Conservation (phyloP, 2,329 filamentous ascomycete species). For the Ophiocordyceps robertsii region DNA sequence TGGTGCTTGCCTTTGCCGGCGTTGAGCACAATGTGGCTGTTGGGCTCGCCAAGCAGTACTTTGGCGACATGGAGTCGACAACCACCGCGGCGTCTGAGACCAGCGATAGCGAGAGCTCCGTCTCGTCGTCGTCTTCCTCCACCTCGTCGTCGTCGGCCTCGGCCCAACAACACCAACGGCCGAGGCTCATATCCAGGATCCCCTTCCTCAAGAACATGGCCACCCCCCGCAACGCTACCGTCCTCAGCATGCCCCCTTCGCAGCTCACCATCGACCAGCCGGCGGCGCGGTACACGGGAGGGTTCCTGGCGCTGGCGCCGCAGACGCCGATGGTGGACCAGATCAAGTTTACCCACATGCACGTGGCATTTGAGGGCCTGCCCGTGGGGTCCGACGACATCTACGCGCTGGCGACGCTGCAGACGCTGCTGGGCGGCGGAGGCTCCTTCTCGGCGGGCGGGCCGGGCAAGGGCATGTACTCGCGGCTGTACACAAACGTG, state of each 20-base stretch:
- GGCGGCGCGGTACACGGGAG: conserved; percentile 80
- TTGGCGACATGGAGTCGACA: conserved; percentile 69
- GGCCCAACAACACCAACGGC: conserved; percentile 16
- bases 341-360: conserved; percentile 79
- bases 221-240: conserved; percentile 48
- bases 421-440: conserved; percentile 89
- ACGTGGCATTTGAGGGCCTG: conserved; percentile 89
- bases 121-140: conserved; percentile 17
- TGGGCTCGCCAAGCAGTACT: conserved; percentile 66
- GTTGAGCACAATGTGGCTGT: conserved; percentile 74
- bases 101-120: conserved; percentile 27
- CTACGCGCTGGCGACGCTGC: conserved; percentile 87
- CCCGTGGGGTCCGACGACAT: conserved; percentile 86
- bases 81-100: conserved; percentile 32
- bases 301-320: conserved; percentile 73
- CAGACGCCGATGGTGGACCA: conserved; percentile 68
- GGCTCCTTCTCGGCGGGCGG: conserved; percentile 95
- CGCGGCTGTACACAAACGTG: conserved; percentile 90
- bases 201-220: conserved; percentile 86
- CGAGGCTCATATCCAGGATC: conserved; percentile 57
- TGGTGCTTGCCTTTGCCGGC: conserved; percentile 90
- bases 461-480: conserved; percentile 98
- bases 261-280: conserved; percentile 39
- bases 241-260: conserved; percentile 29
- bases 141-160: conserved; percentile 4